Evolutionary conservation across 176 grass and related monocot species (phyloP).

Genomic region (Elymus sibiricus): DNA sequence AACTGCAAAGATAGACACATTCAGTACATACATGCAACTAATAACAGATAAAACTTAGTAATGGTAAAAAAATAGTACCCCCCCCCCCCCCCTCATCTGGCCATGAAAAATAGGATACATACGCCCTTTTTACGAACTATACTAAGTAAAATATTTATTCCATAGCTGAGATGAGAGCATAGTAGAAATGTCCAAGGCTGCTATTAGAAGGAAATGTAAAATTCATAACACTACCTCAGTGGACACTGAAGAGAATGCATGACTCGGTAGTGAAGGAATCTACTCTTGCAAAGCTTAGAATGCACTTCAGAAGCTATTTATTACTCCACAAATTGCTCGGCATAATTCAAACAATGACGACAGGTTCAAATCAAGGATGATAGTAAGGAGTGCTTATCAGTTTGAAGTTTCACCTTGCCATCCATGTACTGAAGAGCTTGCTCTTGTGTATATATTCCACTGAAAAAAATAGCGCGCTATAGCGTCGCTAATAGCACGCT

Average conservation of each 20-base stretch:
- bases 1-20: conserved; percentile 38
- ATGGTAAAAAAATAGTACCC: not conserved
- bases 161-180: not conserved
- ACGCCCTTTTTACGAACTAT: not conserved
- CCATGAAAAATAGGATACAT: not conserved
- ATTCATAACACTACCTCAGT: not conserved
- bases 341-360: not conserved
- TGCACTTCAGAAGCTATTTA: not conserved
- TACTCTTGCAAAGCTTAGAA: not conserved
- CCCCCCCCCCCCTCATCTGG: not conserved
- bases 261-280: conserved; percentile 2
- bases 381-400: not conserved
- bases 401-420: conserved; percentile 49
- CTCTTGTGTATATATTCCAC: conserved; percentile 82
- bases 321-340: not conserved
- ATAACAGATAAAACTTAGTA: not conserved
- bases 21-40: not conserved
- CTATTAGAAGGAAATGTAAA: not conserved
- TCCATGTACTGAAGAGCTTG: conserved; percentile 78
- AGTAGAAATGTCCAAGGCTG: not conserved
- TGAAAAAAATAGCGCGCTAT: no score
- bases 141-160: not conserved
- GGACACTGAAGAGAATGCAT: not conserved
- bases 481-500: no score
- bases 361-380: not conserved